Evolutionary conservation across 441 rosid species (phyloP).

Genomic region (Croton laevigatus): DNA sequence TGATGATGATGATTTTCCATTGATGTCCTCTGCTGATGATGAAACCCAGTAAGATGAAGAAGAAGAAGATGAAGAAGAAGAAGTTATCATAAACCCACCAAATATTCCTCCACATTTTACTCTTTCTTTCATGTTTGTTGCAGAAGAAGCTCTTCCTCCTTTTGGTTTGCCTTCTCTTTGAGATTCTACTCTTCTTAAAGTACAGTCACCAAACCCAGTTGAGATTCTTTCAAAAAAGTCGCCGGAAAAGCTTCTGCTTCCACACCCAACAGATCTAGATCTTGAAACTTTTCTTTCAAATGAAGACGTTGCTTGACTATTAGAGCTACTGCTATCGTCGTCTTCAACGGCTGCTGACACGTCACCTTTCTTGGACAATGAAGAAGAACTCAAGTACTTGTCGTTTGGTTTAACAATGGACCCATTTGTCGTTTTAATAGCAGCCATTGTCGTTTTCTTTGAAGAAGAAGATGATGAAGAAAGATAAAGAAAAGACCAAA

Average conservation of each 20-base stretch:
- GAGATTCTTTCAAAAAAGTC: constrained; percentile 95
- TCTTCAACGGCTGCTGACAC: constrained; percentile 41
- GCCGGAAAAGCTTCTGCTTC: constrained; percentile 94
- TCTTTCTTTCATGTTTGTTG: constrained; percentile 50
- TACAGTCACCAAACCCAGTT: constrained; percentile 93
- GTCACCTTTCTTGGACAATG: constrained; percentile 43
- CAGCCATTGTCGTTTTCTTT: constrained; percentile 34
- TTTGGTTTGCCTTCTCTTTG: constrained; percentile 86
- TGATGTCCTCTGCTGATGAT: constrained; percentile 47
- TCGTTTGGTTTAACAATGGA: constrained; percentile 33
- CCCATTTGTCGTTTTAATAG: constrained; percentile 9
- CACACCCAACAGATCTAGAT: constrained; percentile 97
- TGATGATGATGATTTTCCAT: constrained; percentile 37
- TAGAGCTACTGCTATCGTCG: constrained; percentile 49
- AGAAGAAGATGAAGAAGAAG: constrained; percentile 68
- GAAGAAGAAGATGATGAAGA: constrained; percentile 40
- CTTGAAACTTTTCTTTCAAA: constrained; percentile 84
- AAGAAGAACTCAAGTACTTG: constrained; percentile 36
- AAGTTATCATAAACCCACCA: constrained; percentile 78
- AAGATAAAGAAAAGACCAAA: constrained; percentile 80
- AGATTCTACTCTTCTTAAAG: constrained; percentile 84
- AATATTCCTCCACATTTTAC: constrained; percentile 89
- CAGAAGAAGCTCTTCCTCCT: constrained; percentile 20
- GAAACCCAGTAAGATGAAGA: constrained; percentile 83
- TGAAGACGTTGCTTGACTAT: constrained; percentile 41